A percentile compares a stretch with the other conserved stretches of the same genome.
These are phyloP conservation scores for Beauveria medogensis DNA, from an alignment of 2,329 filamentous ascomycete genomes.

Conservation along the genomic window DNA sequence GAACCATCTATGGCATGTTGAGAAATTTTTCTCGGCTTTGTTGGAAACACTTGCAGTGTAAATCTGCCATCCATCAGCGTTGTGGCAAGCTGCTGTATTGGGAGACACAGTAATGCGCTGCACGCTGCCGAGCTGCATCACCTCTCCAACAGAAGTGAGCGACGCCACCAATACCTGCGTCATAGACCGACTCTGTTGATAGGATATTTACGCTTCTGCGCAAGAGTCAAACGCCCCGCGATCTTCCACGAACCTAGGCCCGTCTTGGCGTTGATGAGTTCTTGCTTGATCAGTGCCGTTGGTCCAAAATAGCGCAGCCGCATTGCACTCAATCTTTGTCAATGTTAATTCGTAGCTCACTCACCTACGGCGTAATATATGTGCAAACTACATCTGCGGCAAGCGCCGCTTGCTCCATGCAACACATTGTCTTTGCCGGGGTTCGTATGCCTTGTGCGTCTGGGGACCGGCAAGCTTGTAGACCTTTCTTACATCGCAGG, in stretches of 20 bases:
- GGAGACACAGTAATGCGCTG: constrained; percentile 53
- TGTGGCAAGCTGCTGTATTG: constrained; percentile 39
- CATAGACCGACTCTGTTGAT: constrained; percentile 28
- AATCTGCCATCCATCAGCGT: constrained; percentile 26
- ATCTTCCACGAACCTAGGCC: constrained; percentile 36
- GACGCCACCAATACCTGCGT: constrained; percentile 50
- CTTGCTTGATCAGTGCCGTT: neutral
- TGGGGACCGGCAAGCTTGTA: constrained; percentile 49
- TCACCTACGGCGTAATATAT: constrained; percentile 59
- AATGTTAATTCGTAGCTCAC: constrained; percentile 56
- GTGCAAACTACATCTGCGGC: constrained; percentile 50
- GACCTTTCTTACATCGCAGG: constrained; percentile 58
- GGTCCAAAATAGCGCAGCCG: neutral
- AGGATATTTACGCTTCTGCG: constrained; percentile 44
- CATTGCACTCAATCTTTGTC: constrained; percentile 33
- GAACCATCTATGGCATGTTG: constrained; percentile 11
- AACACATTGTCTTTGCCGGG: constrained; percentile 56
- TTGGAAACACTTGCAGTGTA: neutral
- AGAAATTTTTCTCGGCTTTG: neutral
- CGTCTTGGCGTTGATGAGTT: neutral
- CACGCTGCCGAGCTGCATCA: constrained; percentile 49
- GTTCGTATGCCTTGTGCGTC: constrained; percentile 48
- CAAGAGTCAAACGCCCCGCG: constrained; percentile 43
- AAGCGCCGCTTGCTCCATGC: constrained; percentile 49
- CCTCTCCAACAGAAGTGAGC: constrained; percentile 48